Conservation (phyloP, 108 stramenopile genomes). For the Cyclotella cryptica region DNA sequence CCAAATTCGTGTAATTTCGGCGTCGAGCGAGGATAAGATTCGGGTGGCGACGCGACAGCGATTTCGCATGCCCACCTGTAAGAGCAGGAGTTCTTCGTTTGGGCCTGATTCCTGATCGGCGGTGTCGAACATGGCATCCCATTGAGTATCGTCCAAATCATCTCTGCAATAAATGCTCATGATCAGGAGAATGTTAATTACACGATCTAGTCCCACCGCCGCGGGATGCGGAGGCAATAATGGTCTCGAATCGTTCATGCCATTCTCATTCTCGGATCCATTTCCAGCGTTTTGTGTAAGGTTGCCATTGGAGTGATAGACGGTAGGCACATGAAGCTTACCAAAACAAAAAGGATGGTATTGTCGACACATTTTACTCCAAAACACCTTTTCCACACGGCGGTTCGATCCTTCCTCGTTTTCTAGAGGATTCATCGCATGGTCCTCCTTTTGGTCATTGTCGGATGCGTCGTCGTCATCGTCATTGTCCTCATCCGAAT, state of each 20-base stretch:
- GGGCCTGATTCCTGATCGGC: background rate
- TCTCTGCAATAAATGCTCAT: conserved; percentile 61
- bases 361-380: conserved; percentile 5
- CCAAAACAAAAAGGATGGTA: conserved; percentile 43
- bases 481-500: background rate
- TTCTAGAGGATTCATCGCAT: background rate
- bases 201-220: conserved; percentile 31
- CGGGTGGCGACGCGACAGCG: conserved; percentile 50
- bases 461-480: background rate
- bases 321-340: conserved; percentile 27
- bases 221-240: conserved; percentile 50
- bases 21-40: conserved; percentile 51
- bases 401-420: background rate
- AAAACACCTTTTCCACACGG: conserved; percentile 18
- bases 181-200: conserved; percentile 48
- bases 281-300: background rate
- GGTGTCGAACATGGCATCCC: conserved; percentile 36
- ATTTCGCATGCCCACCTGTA: conserved; percentile 60
- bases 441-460: background rate
- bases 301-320: conserved; percentile 14
- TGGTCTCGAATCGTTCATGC: background rate
- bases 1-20: conserved; percentile 67
- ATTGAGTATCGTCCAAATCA: conserved; percentile 39
- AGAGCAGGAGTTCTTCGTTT: conserved; percentile 28
- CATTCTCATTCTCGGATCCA: background rate